Evolutionary conservation across 1,139 yeast genomes (phyloP).

Genomic region (Blastobotrys buckinghamii): DNA sequence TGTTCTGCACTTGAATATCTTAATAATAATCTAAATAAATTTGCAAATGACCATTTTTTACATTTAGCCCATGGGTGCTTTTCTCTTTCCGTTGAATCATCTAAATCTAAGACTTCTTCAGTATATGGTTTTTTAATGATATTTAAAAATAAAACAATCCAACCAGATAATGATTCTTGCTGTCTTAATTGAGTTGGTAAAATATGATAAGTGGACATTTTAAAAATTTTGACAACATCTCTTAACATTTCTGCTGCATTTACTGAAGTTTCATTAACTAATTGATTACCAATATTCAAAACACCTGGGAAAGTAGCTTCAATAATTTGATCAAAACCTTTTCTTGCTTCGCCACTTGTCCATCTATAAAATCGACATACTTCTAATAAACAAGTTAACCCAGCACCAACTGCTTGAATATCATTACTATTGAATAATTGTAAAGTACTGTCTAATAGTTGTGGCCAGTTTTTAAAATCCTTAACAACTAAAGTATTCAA

Average conservation of each 20-base stretch:
- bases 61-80: slow-evolving; percentile 62
- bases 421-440: slow-evolving; percentile 50
- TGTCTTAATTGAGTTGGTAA: slow-evolving; percentile 66
- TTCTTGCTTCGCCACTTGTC: slow-evolving; percentile 58
- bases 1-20: slow-evolving; percentile 53
- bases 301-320: slow-evolving; percentile 63
- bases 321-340: slow-evolving; percentile 55
- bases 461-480: slow-evolving; percentile 78
- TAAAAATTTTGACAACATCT: slow-evolving; percentile 69
- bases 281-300: slow-evolving; percentile 55
- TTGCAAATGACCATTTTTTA: slow-evolving; percentile 88
- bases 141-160: slow-evolving; percentile 76
- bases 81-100: slow-evolving; percentile 42
- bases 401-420: slow-evolving; percentile 61
- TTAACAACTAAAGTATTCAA: slow-evolving; percentile 55
- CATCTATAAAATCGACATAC: slow-evolving; percentile 72
- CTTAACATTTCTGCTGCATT: slow-evolving; percentile 71
- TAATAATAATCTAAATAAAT: slow-evolving; percentile 64
- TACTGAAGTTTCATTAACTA: slow-evolving; percentile 42
- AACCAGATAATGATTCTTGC: slow-evolving; percentile 50
- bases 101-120: slow-evolving; percentile 39
- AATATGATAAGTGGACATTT: slow-evolving; percentile 72
- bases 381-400: slow-evolving; percentile 70
- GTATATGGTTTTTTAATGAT: slow-evolving; percentile 62
- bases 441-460: slow-evolving; percentile 54